These are phyloP conservation scores for Globisporangium paddicum DNA, from an alignment of 352 stramenopile species.

Conservation along the genomic window DNA sequence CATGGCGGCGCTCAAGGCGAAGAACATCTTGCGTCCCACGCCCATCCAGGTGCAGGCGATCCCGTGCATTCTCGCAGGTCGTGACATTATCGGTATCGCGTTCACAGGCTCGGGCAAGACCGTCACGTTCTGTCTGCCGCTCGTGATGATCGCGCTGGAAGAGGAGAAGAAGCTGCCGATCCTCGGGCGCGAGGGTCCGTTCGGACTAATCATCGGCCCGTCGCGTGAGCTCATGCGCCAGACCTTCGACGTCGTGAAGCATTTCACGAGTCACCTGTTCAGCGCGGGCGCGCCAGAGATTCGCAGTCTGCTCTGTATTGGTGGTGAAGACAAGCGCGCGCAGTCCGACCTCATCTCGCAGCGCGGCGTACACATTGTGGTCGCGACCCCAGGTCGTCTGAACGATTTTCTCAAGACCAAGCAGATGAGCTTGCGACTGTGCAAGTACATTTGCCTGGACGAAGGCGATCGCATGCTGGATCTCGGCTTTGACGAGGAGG, in stretches of 20 bases:
- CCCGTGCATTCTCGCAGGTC: slow-evolving; percentile 93
- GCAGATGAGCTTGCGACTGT: slow-evolving; percentile 93
- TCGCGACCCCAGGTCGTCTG: slow-evolving; percentile 95
- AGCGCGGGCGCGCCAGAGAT: slow-evolving; percentile 76
- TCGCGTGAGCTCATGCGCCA: slow-evolving; percentile 97
- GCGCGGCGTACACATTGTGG: slow-evolving; percentile 94
- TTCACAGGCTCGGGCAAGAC: slow-evolving; percentile 99
- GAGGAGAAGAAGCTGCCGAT: slow-evolving; percentile 95
- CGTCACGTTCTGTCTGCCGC: slow-evolving; percentile 95
- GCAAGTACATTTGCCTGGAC: slow-evolving; percentile 98
- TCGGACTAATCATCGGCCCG: slow-evolving; percentile 96
- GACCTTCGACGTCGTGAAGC: slow-evolving; percentile 96
- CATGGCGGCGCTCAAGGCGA: slow-evolving; percentile 89
- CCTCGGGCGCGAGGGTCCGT: slow-evolving; percentile 92
- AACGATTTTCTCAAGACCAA: slow-evolving; percentile 96
- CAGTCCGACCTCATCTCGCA: slow-evolving; percentile 88
- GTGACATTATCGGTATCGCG: slow-evolving; percentile 98
- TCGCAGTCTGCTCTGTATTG: slow-evolving; percentile 93
- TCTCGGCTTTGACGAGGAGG: slow-evolving; percentile 91
- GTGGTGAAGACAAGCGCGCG: slow-evolving; percentile 91
- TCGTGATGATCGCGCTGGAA: slow-evolving; percentile 97
- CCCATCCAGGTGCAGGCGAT: slow-evolving; percentile 99
- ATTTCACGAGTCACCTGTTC: slow-evolving; percentile 87
- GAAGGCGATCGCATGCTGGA: slow-evolving; percentile 99
- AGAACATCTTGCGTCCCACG: slow-evolving; percentile 96